Evolutionary conservation across 2,329 filamentous ascomycete species (phyloP).

Genomic region (Leptodontidium sp.): DNA sequence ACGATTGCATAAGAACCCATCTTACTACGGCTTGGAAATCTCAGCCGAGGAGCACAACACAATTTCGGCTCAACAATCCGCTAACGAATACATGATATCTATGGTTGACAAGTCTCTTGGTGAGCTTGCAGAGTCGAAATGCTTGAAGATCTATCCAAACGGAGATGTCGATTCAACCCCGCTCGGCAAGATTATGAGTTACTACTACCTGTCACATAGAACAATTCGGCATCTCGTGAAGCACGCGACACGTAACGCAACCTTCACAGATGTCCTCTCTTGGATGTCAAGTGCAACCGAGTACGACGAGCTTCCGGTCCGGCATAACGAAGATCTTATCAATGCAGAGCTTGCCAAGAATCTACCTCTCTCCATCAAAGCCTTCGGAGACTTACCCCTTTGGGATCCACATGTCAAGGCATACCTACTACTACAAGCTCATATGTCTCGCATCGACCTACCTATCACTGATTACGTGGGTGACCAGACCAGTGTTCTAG

Average conservation of each 20-base stretch:
- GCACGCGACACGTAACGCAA: constrained; percentile 77
- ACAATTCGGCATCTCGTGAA: constrained; percentile 87
- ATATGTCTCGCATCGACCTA: constrained; percentile 91
- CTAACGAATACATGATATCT: constrained; percentile 93
- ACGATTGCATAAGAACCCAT: constrained; percentile 95
- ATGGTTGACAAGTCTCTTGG: constrained; percentile 87
- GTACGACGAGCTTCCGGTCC: constrained; percentile 96
- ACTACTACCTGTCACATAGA: constrained; percentile 97
- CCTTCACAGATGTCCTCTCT: constrained; percentile 81
- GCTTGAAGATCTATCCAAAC: constrained; percentile 82
- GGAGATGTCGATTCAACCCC: constrained; percentile 91
- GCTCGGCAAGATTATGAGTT: constrained; percentile 98
- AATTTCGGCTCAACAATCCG: constrained; percentile 82
- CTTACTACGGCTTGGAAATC: constrained; percentile 96
- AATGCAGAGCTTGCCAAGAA: constrained; percentile 89
- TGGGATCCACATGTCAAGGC: constrained; percentile 99
- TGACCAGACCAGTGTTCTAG: constrained; percentile 87
- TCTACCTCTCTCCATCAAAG: constrained; percentile 64
- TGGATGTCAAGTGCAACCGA: constrained; percentile 96
- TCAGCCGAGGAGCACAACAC: constrained; percentile 92
- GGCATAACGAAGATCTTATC: constrained; percentile 98
- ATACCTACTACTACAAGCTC: constrained; percentile 91
- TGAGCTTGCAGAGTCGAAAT: constrained; percentile 85
- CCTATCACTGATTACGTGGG: constrained; percentile 98
- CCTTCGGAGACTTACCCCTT: constrained; percentile 75